Conservation (phyloP, 179 eudicot genomes). For the Corrigiola litoralis region DNA sequence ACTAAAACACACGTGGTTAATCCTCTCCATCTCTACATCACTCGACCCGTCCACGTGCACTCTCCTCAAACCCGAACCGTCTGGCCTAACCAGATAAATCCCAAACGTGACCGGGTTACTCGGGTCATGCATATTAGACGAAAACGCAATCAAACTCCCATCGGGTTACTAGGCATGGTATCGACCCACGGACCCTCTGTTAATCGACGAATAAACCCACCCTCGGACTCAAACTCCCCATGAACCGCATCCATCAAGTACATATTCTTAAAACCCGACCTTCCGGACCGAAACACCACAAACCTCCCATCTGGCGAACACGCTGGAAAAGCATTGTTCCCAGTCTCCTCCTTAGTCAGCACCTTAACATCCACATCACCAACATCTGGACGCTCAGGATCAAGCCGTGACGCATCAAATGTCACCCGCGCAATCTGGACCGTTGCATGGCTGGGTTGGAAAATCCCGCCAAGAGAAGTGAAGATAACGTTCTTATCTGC, state of each 20-base stretch:
- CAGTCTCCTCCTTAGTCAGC: constrained; percentile 55
- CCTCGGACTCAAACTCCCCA: constrained; percentile 55
- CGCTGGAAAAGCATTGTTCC: constrained; percentile 80
- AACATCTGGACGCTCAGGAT: constrained; percentile 22
- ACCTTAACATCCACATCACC: constrained; percentile 36
- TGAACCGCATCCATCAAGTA: constrained; percentile 55
- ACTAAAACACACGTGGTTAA: constrained; percentile 78
- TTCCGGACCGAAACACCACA: constrained; percentile 69
- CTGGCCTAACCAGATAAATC: constrained; percentile 49
- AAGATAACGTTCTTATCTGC: constrained; percentile 47
- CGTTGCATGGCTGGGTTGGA: constrained; percentile 39
- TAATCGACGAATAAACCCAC: constrained; percentile 35
- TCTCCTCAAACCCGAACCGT: constrained; percentile 52
- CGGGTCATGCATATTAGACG: constrained; percentile 70
- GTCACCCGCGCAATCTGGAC: constrained; percentile 70
- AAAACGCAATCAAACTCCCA: constrained; percentile 67
- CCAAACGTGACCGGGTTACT: constrained; percentile 42
- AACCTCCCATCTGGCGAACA: constrained; percentile 73
- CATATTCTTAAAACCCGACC: constrained; percentile 72
- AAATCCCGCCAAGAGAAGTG: constrained; percentile 67
- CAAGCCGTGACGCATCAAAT: constrained; percentile 33
- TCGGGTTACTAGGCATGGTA: constrained; percentile 89
- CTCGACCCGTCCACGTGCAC: constrained; percentile 40
- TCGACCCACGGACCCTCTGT: constrained; percentile 77
- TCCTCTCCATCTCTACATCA: constrained; percentile 48